A percentile compares a stretch with the other conserved stretches of the same genome.
Conservation (phyloP, 805 yeast genomes). For the Yarrowia sp. region DNA sequence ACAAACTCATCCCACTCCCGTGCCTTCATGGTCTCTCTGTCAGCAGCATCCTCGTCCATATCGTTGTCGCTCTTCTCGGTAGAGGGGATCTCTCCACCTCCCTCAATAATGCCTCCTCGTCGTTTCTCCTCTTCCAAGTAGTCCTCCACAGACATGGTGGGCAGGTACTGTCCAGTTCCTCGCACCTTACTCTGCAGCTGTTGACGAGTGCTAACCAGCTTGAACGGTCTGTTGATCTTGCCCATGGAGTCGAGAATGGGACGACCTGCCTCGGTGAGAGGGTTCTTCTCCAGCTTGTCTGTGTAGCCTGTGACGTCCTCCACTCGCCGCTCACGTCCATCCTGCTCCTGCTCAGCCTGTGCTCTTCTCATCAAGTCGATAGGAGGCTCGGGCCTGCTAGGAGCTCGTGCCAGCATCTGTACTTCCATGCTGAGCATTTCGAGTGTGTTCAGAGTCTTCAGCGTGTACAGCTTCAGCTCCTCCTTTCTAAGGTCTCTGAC, state of each 20-base stretch:
- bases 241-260: constrained; percentile 70
- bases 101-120: constrained; percentile 68
- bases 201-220: constrained; percentile 55
- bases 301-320: constrained; percentile 51
- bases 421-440: constrained; percentile 65
- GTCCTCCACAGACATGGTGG: constrained; percentile 94
- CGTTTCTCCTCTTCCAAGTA: constrained; percentile 80
- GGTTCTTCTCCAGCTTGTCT: constrained; percentile 52
- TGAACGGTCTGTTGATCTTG: constrained; percentile 79
- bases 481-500: constrained; percentile 55
- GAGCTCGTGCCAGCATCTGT: constrained; percentile 52
- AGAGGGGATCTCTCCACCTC: constrained; percentile 38
- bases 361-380: constrained; percentile 28
- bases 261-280: constrained; percentile 33
- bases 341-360: background rate
- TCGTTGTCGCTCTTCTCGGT: constrained; percentile 44
- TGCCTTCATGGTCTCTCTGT: constrained; percentile 66
- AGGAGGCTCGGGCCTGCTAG: constrained; percentile 31
- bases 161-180: constrained; percentile 90
- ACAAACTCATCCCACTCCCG: constrained; percentile 93
- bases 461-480: constrained; percentile 52
- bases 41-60: constrained; percentile 64
- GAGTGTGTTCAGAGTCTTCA: constrained; percentile 54
- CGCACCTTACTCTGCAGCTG: constrained; percentile 63
- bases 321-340: constrained; percentile 17